phyloP scores from a whole-genome alignment of 164 flowering plant species.

The Tetrastigma voinierianum region DNA sequence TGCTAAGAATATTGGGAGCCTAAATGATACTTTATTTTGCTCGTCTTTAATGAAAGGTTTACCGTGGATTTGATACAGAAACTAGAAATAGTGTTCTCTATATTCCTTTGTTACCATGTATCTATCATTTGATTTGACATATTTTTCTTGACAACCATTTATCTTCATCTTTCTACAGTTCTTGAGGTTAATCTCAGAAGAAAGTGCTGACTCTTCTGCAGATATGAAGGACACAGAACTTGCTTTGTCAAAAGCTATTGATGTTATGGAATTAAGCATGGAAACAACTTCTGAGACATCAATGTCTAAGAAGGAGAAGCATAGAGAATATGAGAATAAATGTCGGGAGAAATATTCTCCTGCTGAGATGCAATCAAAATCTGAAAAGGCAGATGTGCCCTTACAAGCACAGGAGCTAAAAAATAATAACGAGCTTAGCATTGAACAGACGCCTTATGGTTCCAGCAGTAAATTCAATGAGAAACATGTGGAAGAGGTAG shows the following conservation, averaged over 20 bases:
- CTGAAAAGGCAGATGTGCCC: slow-evolving; percentile 26
- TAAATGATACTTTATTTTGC: not conserved
- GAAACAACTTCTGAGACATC: slow-evolving; percentile 38
- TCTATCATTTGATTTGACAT: no score
- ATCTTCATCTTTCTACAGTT: slow-evolving; percentile 39
- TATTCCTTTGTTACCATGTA: no score
- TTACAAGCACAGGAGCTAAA: slow-evolving; percentile 12
- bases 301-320: slow-evolving; percentile 46
- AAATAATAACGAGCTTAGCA: slow-evolving; percentile 11
- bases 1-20: not conserved
- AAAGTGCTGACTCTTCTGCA: slow-evolving; percentile 43
- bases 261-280: slow-evolving; percentile 59
- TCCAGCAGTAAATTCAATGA: slow-evolving; percentile 29
- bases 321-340: slow-evolving; percentile 51
- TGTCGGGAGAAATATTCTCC: slow-evolving; percentile 51
- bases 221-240: slow-evolving; percentile 54
- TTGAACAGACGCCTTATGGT: slow-evolving; percentile 22
- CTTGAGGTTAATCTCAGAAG: slow-evolving; percentile 75
- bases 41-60: not conserved
- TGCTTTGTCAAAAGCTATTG: slow-evolving; percentile 75
- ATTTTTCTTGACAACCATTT: not conserved
- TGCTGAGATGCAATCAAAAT: slow-evolving; percentile 25
- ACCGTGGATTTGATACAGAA: no score
- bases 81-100: no score
- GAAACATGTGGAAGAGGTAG: slow-evolving; percentile 53